A percentile compares a stretch with the other conserved stretches of the same genome.
These are phyloP conservation scores for Globisporangium emineosum DNA, from an alignment of 352 stramenopile species.

Conservation along the genomic window DNA sequence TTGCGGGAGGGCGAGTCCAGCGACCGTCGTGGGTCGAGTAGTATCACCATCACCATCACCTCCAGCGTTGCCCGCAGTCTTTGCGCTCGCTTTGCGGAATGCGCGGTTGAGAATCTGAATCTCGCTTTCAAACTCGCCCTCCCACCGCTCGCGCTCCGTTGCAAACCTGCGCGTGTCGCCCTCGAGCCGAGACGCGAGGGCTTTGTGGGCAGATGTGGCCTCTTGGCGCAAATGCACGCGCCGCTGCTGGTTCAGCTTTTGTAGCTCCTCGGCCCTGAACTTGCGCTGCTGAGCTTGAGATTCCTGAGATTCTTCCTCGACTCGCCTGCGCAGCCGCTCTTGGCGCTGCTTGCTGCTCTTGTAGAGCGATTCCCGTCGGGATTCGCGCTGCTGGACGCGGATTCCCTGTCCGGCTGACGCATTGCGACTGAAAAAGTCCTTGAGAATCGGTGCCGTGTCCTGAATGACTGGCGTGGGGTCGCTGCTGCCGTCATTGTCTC, in stretches of 20 bases:
- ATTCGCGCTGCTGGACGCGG: conserved; percentile 37
- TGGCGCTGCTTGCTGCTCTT: conserved; percentile 41
- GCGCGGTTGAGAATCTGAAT: conserved; percentile 40
- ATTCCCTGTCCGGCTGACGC: conserved; percentile 32
- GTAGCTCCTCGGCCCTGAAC: conserved; percentile 34
- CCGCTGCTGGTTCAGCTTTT: conserved; percentile 37
- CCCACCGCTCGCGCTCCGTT: conserved; percentile 42
- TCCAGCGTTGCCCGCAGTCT: conserved; percentile 6
- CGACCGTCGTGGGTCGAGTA: conserved; percentile 46
- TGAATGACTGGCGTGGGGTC: conserved; percentile 3
- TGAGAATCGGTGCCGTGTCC: conserved; percentile 43
- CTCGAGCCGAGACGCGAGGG: conserved; percentile 21
- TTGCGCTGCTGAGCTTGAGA: conserved; percentile 21
- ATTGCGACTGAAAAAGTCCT: conserved; percentile 60
- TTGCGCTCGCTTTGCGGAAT: conserved; percentile 34
- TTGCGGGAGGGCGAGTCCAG: conserved; percentile 45
- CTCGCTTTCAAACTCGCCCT: conserved; percentile 47
- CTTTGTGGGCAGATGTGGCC: conserved; percentile 24
- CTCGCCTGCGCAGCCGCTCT: conserved; percentile 35
- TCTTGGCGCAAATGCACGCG: conserved; percentile 34
- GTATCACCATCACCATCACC: not conserved
- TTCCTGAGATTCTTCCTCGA: conserved; percentile 20
- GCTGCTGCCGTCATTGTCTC: not conserved
- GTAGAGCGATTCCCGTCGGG: conserved; percentile 40
- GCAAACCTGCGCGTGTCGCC: conserved; percentile 25